Conservation (phyloP, 75 land plant species). For the Ceratopteris richardii region DNA sequence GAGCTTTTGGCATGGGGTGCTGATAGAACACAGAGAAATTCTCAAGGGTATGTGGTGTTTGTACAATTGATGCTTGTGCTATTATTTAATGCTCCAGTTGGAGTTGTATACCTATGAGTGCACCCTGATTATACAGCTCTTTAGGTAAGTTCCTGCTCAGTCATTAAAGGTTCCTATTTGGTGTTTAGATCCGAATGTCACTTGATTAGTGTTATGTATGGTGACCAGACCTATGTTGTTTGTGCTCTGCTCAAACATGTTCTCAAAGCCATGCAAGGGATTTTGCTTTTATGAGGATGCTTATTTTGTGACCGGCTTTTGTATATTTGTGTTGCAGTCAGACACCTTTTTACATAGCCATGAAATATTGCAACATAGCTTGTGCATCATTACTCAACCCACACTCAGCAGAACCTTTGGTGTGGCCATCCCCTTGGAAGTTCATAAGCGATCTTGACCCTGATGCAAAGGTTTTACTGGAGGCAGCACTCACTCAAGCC, state of each 20-base stretch:
- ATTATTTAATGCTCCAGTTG: background rate
- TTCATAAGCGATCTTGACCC: slow-evolving; percentile 25
- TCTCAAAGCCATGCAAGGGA: too few relatives aligned
- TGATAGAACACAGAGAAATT: slow-evolving; percentile 7
- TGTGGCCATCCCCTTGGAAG: slow-evolving; percentile 30
- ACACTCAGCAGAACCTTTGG: slow-evolving; percentile 20
- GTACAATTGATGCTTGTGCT: background rate
- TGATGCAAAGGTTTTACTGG: slow-evolving; percentile 16
- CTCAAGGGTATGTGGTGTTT: slow-evolving; percentile 2
- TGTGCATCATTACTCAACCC: slow-evolving; percentile 28
- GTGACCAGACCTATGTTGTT: too few relatives aligned
- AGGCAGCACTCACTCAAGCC: slow-evolving; percentile 16
- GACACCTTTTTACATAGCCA: slow-evolving; percentile 14
- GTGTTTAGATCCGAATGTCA: too few relatives aligned
- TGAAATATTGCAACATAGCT: slow-evolving; percentile 14
- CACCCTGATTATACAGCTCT: too few relatives aligned
- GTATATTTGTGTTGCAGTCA: slow-evolving; percentile 8
- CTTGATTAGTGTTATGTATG: too few relatives aligned
- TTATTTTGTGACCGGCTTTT: too few relatives aligned
- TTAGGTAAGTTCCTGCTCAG: too few relatives aligned
- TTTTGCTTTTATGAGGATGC: too few relatives aligned
- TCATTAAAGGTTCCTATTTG: too few relatives aligned
- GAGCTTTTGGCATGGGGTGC: slow-evolving; percentile 31
- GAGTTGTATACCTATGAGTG: background rate
- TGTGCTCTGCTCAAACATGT: too few relatives aligned